phyloP scores from a whole-genome alignment of 352 stramenopile species.

The Globisporangium megalacanthum region DNA sequence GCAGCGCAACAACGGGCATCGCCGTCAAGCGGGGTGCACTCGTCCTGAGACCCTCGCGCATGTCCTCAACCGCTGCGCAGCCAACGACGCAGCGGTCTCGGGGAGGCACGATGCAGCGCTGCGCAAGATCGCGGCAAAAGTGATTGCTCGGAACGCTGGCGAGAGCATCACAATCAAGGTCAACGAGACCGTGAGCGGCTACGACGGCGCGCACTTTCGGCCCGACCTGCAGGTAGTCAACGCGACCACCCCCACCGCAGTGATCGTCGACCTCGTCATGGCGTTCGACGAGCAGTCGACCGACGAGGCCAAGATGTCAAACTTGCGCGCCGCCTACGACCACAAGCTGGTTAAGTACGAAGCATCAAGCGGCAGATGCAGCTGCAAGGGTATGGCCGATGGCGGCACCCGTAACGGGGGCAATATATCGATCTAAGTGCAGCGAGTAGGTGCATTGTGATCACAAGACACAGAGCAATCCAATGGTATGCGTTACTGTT shows the following conservation, averaged over 20 bases:
- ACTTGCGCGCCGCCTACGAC: neutral
- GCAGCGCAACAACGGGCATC: neutral
- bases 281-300: neutral
- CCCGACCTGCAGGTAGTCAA: slow-evolving; percentile 6
- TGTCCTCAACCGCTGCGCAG: slow-evolving; percentile 6
- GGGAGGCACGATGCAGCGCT: slow-evolving; percentile 3
- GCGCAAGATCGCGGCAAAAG: neutral
- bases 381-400: too few species aligned
- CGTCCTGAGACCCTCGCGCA: slow-evolving; percentile 7
- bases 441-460: too few species aligned
- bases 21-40: slow-evolving; percentile 1
- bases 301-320: neutral
- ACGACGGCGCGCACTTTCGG: neutral
- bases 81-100: neutral
- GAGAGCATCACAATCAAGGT: neutral
- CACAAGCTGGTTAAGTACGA: slow-evolving; percentile 10
- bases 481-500: too few species aligned
- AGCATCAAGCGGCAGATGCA: too few species aligned
- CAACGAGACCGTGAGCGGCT: neutral
- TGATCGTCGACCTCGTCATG: neutral
- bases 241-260: neutral
- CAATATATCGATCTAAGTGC: too few species aligned
- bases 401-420: too few species aligned
- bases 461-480: too few species aligned
- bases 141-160: too few species aligned